phyloP scores from a whole-genome alignment of 768 basidiomycete genomes.

The Mycena leptocephala region DNA sequence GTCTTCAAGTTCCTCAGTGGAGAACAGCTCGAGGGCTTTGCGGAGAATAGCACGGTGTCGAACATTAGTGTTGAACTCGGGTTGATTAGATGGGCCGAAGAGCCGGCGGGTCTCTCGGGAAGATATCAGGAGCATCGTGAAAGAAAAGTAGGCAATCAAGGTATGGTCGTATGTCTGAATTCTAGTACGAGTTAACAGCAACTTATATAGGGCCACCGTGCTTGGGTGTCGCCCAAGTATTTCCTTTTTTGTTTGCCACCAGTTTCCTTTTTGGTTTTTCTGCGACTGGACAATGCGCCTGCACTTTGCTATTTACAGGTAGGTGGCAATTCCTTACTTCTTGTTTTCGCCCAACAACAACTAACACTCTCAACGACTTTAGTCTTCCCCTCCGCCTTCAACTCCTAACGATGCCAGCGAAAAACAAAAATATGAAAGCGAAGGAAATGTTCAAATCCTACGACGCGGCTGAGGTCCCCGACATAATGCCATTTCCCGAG shows the following conservation, averaged over 20 bases:
- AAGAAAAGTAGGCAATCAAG: too few species aligned
- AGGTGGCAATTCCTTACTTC: neutral
- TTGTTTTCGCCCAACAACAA: too few species aligned
- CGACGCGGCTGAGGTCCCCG: neutral
- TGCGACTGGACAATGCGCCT: too few species aligned
- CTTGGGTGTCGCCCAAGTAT: too few species aligned
- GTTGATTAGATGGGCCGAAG: neutral
- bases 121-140: neutral
- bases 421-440: neutral
- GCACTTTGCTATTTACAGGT: neutral
- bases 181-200: too few species aligned
- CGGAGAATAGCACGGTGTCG: constrained; percentile 2
- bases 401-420: neutral
- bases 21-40: constrained; percentile 3
- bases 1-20: neutral
- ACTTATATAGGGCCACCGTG: too few species aligned
- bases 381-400: neutral
- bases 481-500: constrained; percentile 7
- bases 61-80: neutral
- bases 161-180: too few species aligned
- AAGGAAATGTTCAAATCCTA: constrained; percentile 24
- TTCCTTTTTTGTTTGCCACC: too few species aligned
- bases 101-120: constrained; percentile 1
- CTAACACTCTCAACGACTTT: neutral
- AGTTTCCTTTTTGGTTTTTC: too few species aligned